These are phyloP conservation scores for Sclerotinia trifoliorum DNA, from an alignment of 2,329 filamentous ascomycete genomes.

Conservation along the genomic window DNA sequence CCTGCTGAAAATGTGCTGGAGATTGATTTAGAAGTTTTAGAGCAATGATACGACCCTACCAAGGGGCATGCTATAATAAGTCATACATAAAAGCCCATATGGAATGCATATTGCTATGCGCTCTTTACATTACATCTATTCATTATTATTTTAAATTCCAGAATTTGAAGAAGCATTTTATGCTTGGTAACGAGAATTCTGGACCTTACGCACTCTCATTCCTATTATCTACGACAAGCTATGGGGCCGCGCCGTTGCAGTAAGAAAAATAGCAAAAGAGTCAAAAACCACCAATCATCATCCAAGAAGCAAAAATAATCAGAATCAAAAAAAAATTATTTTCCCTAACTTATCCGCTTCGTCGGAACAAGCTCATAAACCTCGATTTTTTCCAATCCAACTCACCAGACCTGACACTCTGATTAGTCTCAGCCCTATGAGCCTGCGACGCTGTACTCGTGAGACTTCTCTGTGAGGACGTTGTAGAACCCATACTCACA, in stretches of 20 bases:
- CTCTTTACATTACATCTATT: too few species aligned
- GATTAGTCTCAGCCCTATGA: background rate
- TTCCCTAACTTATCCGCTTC: background rate
- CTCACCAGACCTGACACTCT: background rate
- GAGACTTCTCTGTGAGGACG: background rate
- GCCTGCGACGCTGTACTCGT: background rate
- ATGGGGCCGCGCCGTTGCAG: too few species aligned
- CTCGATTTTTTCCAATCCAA: background rate
- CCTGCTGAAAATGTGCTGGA: too few species aligned
- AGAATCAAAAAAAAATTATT: background rate
- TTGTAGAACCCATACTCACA: background rate
- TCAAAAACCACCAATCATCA: background rate
- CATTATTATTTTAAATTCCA: background rate
- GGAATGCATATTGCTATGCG: too few species aligned
- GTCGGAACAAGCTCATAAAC: background rate
- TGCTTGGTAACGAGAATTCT: background rate
- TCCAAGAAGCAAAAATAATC: background rate
- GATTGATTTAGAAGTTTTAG: too few species aligned
- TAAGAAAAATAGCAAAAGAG: background rate
- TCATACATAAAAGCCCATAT: too few species aligned
- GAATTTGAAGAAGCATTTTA: background rate
- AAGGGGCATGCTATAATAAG: too few species aligned
- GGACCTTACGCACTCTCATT: background rate
- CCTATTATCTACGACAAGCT: background rate
- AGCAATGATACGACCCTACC: too few species aligned